These are phyloP conservation scores for Fallopia convolvulus DNA, from an alignment of 148 eudicot species.

Conservation along the genomic window DNA sequence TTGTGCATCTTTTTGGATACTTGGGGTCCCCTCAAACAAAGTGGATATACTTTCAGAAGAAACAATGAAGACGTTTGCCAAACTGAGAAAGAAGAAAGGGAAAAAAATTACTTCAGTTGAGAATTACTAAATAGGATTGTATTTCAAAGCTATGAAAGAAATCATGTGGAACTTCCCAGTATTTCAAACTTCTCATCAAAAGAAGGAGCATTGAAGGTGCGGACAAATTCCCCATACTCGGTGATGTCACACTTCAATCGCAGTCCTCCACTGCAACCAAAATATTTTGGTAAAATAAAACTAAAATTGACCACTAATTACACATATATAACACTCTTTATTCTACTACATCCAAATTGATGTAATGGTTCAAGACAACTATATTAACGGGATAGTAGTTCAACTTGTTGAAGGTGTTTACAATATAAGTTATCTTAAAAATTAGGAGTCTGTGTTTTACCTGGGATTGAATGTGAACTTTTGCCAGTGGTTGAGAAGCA, in stretches of 20 bases:
- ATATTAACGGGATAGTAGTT: not conserved
- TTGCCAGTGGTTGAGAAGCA: slow-evolving; percentile 86
- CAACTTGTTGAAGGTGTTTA: not conserved
- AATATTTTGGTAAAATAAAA: slow-evolving; percentile 4
- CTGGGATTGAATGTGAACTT: slow-evolving; percentile 96
- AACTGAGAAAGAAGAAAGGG: slow-evolving; percentile 31
- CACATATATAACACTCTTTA: not conserved
- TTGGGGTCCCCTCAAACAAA: slow-evolving; percentile 91
- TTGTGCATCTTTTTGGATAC: slow-evolving; percentile 93
- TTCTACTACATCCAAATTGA: not conserved
- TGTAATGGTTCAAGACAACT: not conserved
- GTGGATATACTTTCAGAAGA: slow-evolving; percentile 95
- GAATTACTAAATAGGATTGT: not conserved
- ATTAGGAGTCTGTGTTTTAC: slow-evolving; percentile 21
- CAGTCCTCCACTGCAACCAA: slow-evolving; percentile 68
- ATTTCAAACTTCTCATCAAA: slow-evolving; percentile 94
- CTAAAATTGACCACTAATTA: not conserved
- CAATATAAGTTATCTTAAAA: not conserved
- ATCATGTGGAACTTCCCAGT: slow-evolving; percentile 48
- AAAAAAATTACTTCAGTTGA: not conserved
- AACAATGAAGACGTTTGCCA: slow-evolving; percentile 98
- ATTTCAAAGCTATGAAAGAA: not conserved
- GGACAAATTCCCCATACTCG: slow-evolving; percentile 88
- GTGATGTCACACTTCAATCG: slow-evolving; percentile 97
- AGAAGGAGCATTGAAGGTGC: slow-evolving; percentile 91